These are phyloP conservation scores for Cucumis sativus DNA, from an alignment of 306 rosid species.

Conservation along the genomic window Cucumber_9930_V3 NC_026659.2:27800001-27800500, in stretches of 20 bases:
- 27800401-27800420: background rate
- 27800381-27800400: background rate
- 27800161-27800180: slow-evolving; percentile 37
- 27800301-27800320: background rate
- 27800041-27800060: background rate
- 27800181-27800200: slow-evolving; percentile 37
- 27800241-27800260: slow-evolving; percentile 43
- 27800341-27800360: background rate
- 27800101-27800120: background rate
- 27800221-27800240: slow-evolving; percentile 74
- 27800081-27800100: background rate
- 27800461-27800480: background rate
- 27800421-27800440: background rate
- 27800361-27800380: background rate
- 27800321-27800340: background rate
- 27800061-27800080: background rate
- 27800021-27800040: background rate
- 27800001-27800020: background rate
- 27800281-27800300: slow-evolving; percentile 37
- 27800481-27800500: background rate
- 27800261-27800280: slow-evolving; percentile 62
- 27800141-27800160: slow-evolving; percentile 23
- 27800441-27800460: background rate
- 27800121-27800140: background rate
- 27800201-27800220: slow-evolving; percentile 77